Evolutionary conservation across 306 rosid genomes (phyloP), one percentile per base, ranked within the genome.

Genomic region (Pterocarpus santalinus): DNA sequence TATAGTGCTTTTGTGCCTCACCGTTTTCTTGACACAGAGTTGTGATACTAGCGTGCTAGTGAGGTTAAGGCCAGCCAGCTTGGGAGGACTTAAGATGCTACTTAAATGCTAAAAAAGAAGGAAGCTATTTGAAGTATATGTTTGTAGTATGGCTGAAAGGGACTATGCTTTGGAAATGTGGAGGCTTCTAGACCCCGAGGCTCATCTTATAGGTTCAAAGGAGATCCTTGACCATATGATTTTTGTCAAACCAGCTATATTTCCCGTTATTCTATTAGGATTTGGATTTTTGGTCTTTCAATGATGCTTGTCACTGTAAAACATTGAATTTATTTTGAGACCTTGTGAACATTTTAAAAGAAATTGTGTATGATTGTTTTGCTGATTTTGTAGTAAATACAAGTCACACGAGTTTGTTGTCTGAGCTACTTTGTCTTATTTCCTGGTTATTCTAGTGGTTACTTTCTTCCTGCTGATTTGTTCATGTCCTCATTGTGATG

Each of bases 1-100:
- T 49, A 7, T 65, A 10, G 46, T 62, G 78, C 5, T 47, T 68
- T 15, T 79, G 72, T 16, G 39, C 68, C 74, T 39, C 13, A 47
- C 55, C 79, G 34, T 52, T 72, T 84, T 81, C 52, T 76, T 73
- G 60, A 28, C 79, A 76, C 84, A 94, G 98, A 89, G 85, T 83
- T 96, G 98, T 60, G 98, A 94, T 76, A 94, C 98, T 8, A 94
- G 98, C 90, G 98, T 94, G 58, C 92, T 94, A 71, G 98, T 94
- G 84, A 90, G 98, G 88, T 85, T 94, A 79, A 93, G 98, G 9
- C 97, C 97, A 66, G 9, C 97, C 97, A 66, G 97, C 97, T 36
- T 94, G 98, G 98, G 98, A 94, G 90, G 98, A 90, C 76, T 81
- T 94, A 82, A 87, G 97, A 87, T 81, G 96, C 86, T 94, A 94